Base-by-base conservation (phyloP, 208 protist genomes). In the Crithidia mellificae region DNA sequence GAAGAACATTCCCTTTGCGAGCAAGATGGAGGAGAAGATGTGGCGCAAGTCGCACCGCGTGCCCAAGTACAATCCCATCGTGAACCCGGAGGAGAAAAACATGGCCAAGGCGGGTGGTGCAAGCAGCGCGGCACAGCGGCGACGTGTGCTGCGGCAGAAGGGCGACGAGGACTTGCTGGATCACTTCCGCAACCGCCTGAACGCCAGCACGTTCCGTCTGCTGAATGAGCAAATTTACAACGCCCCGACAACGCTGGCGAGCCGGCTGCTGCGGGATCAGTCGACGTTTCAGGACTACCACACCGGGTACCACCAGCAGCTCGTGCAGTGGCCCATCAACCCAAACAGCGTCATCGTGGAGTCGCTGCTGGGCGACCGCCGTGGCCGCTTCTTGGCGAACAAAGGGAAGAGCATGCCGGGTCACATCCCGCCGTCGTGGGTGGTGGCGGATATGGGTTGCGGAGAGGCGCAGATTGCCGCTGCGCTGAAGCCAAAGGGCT, bases 371-470 rank as follows among this genome's bases (percentile, higher is more conserved):
- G 77, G 80, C 22, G 87, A 95, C 63, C 76, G 81, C 11, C 92
- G 89, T 50, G 87, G 88, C 1, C 77, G 80, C 36, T 94, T 96
- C 56, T 51, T 88, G 14, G 78, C 74, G 29, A 94, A 94, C 73
- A 90, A 92, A 66, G 75, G 57, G 15, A 96, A 94, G 77, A 85
- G 74, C 51, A 88, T 91, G 83, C 88, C 86, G 11, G 87, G 88
- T 4, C 70, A 88, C 66, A 93, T 92, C 61, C 93, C 93, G 1
- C 69, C 54, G 19, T 89, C 69, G 56, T 90, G 93, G 81, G 76
- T 90, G n/a, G 88, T 98, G 29, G 94, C 90, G 24, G 97, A 98
- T 71, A 96, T 98, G 84, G 97, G 97, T 34, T 98, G 97, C 72
- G 97, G 97, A 2, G 95, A 98, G 29, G 97, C 96, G 15, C 91